These are phyloP conservation scores for Kodamaea restingae DNA, from an alignment of 805 yeast genomes.

Conservation along the genomic window DNA sequence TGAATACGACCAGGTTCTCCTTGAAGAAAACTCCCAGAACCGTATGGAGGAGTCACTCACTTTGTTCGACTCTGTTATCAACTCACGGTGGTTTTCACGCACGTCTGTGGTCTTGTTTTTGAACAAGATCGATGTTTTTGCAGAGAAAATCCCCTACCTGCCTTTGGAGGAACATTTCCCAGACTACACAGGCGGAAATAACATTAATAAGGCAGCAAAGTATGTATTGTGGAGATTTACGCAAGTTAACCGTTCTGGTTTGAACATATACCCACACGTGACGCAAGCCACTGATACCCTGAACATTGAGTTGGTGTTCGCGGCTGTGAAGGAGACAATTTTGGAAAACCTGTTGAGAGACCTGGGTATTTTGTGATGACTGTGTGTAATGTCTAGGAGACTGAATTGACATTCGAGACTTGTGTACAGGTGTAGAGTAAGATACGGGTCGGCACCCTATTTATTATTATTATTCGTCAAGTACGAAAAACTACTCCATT, in stretches of 20 bases:
- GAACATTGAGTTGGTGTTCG: conserved; percentile 80
- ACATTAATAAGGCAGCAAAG: conserved; percentile 85
- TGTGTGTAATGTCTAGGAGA: too few relatives aligned
- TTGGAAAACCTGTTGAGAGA: conserved; percentile 73
- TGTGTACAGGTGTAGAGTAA: too few relatives aligned
- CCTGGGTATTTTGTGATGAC: conserved; percentile 59
- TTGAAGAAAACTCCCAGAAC: conserved; percentile 41
- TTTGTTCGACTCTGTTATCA: conserved; percentile 84
- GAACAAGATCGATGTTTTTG: conserved; percentile 87
- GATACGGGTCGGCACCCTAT: too few relatives aligned
- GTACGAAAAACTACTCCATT: too few relatives aligned
- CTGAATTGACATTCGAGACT: not conserved
- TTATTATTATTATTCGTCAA: too few relatives aligned
- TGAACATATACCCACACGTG: conserved; percentile 82
- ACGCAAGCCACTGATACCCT: conserved; percentile 95
- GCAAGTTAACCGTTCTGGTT: conserved; percentile 75
- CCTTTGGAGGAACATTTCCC: conserved; percentile 84
- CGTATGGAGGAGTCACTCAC: conserved; percentile 52
- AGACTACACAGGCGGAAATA: conserved; percentile 87
- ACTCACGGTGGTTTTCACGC: conserved; percentile 87
- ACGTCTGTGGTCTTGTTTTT: conserved; percentile 82
- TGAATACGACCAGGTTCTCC: conserved; percentile 82
- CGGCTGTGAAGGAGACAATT: conserved; percentile 77
- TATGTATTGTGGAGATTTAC: conserved; percentile 88
- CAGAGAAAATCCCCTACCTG: conserved; percentile 75